phyloP scores from a whole-genome alignment of 164 flowering plant genomes.

The Magnolia sinica region DNA sequence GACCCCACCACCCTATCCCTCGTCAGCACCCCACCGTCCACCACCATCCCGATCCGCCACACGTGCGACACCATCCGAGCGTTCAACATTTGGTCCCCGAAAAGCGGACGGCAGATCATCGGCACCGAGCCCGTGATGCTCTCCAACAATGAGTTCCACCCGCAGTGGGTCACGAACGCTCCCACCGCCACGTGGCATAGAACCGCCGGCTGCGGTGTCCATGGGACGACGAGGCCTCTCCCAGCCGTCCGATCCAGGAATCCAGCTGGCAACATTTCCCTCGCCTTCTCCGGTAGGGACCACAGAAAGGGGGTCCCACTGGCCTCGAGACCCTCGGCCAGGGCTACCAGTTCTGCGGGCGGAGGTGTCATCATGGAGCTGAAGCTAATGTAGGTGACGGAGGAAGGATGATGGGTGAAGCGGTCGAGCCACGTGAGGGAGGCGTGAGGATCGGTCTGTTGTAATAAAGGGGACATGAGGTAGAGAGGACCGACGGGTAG shows the following conservation, averaged over 20 bases:
- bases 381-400: constrained; percentile 59
- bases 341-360: constrained; percentile 21
- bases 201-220: constrained; percentile 29
- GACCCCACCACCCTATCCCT: constrained; percentile 11
- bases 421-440: constrained; percentile 50
- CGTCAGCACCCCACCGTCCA: constrained; percentile 16
- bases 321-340: constrained; percentile 33
- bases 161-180: constrained; percentile 31
- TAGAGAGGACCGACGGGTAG: constrained; percentile 44
- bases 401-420: constrained; percentile 10
- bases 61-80: constrained; percentile 18
- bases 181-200: constrained; percentile 21
- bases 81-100: constrained; percentile 34
- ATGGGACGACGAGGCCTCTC: constrained; percentile 26
- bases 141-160: constrained; percentile 37
- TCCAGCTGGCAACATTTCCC: constrained; percentile 17
- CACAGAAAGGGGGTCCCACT: constrained; percentile 24
- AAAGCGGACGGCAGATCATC: constrained; percentile 29
- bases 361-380: constrained; percentile 34
- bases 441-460: constrained; percentile 16
- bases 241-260: constrained; percentile 16
- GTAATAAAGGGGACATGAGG: constrained; percentile 21
- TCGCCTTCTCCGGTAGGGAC: constrained; percentile 17
- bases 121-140: constrained; percentile 30
- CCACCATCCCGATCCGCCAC: constrained; percentile 16